Conservation (phyloP, 1,139 yeast species). For the Hanseniaspora uvarum region DNA sequence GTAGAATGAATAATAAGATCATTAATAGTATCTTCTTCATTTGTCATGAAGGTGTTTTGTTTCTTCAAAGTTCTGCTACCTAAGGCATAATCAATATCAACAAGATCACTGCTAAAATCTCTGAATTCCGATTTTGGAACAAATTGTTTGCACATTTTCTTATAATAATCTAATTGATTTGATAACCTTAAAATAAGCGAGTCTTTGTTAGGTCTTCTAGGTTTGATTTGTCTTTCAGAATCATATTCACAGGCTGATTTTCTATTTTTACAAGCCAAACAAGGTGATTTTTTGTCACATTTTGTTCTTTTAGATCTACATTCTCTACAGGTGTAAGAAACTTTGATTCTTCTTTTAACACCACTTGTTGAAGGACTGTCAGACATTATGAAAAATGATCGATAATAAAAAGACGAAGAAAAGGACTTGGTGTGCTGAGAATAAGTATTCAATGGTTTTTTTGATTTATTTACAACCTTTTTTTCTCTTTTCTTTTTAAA, state of each 20-base stretch:
- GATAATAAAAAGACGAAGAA: too few species aligned
- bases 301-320: conserved; percentile 30
- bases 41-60: not conserved
- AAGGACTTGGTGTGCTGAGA: too few species aligned
- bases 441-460: too few species aligned
- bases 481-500: too few species aligned
- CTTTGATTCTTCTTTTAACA: conserved; percentile 23
- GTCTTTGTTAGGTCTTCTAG: conserved; percentile 29
- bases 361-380: not conserved
- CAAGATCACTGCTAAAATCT: not conserved
- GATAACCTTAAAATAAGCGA: conserved; percentile 27
- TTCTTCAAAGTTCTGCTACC: conserved; percentile 4
- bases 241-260: conserved; percentile 29
- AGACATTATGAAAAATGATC: too few species aligned
- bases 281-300: conserved; percentile 30
- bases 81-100: conserved; percentile 2
- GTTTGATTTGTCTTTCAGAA: conserved; percentile 27
- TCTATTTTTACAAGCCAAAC: conserved; percentile 27
- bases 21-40: not conserved
- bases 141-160: conserved; percentile 23
- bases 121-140: not conserved
- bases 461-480: too few species aligned
- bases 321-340: conserved; percentile 30
- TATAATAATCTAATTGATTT: conserved; percentile 29
- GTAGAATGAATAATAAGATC: not conserved